Evolutionary conservation across 2,329 filamentous ascomycete species (phyloP), one percentile per base, ranked within the genome.

Genomic region (Fusarium beomiforme): DNA sequence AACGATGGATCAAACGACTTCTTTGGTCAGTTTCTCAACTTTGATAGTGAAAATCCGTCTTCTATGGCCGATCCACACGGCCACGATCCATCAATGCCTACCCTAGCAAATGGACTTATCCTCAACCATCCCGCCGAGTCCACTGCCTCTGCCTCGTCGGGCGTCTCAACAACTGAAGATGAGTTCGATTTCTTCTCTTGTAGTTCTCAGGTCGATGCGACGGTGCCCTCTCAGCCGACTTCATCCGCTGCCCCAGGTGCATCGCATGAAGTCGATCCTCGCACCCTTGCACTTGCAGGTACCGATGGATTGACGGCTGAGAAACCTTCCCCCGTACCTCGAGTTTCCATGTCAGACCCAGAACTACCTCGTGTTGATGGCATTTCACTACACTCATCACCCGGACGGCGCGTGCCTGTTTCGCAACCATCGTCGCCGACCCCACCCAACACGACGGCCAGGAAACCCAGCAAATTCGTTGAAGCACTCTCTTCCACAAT

Each of bases 291-390:
- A 43, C 67, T 79, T 42, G 66, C 63, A 23, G 41, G 53, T 34
- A 49, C 34, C 37, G 56, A 58, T 64, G 65, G 66, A 13, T 37
- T 72, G 56, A 46, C 51, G n/a, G 42, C 55, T 11, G 72, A 75
- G 21, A 72, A 74, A 34, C 64, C 72, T 36, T 67, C 72, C 8
- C 68, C 73, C 54, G 64, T 79, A 16, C 78, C 78, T 41, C 78
- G 78, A 17, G 81, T 77, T 26, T 84, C 83, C 62, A 83, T 86
- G 76, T 85, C 84, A 6, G 84, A 86, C 67, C 83, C 83, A 39
- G 84, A 85, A 70, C 78, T 86, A n/a, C 79, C 84, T 12, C 79
- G 81, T 33, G 79, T 86, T 5, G 83, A 85, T 69, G 82, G 82
- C n/a, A 85, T 86, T 68, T 83, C 83, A n/a, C 71, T 85, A 29